Base-by-base conservation (phyloP, 73 alveolate genomes). In the Symbiodinium natans region DNA sequence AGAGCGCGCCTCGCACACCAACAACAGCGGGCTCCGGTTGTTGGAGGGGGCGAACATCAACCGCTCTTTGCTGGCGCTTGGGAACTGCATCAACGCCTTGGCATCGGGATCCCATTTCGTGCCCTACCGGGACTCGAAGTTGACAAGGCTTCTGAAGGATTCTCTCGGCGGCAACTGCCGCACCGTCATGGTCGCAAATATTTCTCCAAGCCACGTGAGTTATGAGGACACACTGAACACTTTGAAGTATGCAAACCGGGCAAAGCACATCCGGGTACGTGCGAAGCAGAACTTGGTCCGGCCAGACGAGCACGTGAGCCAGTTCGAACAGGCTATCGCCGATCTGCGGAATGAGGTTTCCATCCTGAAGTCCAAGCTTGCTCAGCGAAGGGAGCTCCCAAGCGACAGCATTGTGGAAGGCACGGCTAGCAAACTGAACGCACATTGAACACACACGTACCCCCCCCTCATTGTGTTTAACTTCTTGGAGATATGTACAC, bases 91-190 rank as follows among this genome's bases (percentile, higher is more conserved):
- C 82, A 99, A 99, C 99, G 99, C 99, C 71, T 99, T 99, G 84
- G 99, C 99, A 54, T 99, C 99, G 83, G 99, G 99, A 46, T 99
- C 99, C 90, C 99, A 99, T 31, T 99, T 98, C 33, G 99, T 99
- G 23, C 99, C 99, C 0, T 99, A 99, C 99, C 99, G 99, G 98
- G 99, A 99, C 99, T 99, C 99, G 46, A 99, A 99, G 96, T 99
- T 99, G 41, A 99, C 99, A 1, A 99, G 99, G 90, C 95, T 99
- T 63, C 99, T 99, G 68, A 99, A 99, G 98, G 99, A 99, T 98
- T 99, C 99, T 84, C 99, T 99, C 31, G 99, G 99, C 36, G 99
- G 99, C 54, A 99, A 99, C 99, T 99, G 99, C 75, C 99, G 99
- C 90, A 99, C 99, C 23, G 99, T 99, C 68, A 99, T 99, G 99